Conservation (phyloP, 2,329 filamentous ascomycete species). For the Coleophoma cylindrospora region DNA sequence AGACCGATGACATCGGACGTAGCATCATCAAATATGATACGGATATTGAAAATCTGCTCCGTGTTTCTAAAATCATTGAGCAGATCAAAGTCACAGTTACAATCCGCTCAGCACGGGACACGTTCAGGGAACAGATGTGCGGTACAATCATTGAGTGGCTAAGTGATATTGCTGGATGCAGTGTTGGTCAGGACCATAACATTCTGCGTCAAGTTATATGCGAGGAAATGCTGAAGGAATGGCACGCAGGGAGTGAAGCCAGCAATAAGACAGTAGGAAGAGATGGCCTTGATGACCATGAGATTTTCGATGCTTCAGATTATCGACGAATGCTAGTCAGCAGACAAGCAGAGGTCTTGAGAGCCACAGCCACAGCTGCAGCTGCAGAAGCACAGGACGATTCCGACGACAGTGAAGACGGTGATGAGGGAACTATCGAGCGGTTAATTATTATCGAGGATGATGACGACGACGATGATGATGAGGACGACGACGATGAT, state of each 20-base stretch:
- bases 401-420: constrained; percentile 41
- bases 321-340: constrained; percentile 11
- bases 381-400: constrained; percentile 26
- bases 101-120: constrained; percentile 87
- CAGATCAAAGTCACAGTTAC: constrained; percentile 96
- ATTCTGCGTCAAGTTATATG: constrained; percentile 80
- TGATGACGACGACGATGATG: constrained; percentile 33
- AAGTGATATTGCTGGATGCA: constrained; percentile 84
- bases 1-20: constrained; percentile 84
- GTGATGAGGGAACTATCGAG: constrained; percentile 31
- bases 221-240: constrained; percentile 83
- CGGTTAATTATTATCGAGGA: constrained; percentile 28
- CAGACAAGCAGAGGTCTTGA: constrained; percentile 13
- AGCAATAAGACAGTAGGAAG: constrained; percentile 73
- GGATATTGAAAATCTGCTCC: constrained; percentile 68
- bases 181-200: constrained; percentile 72
- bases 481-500: background rate
- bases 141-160: constrained; percentile 97
- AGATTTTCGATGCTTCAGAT: constrained; percentile 36
- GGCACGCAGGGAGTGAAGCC: constrained; percentile 80
- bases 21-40: constrained; percentile 75
- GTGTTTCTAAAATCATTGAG: constrained; percentile 81
- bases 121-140: constrained; percentile 97
- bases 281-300: constrained; percentile 78
- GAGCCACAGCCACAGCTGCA: constrained; percentile 9